Conservation (phyloP, 2,329 filamentous ascomycete genomes). For the Lasiodiplodia hormozganensis region DNA sequence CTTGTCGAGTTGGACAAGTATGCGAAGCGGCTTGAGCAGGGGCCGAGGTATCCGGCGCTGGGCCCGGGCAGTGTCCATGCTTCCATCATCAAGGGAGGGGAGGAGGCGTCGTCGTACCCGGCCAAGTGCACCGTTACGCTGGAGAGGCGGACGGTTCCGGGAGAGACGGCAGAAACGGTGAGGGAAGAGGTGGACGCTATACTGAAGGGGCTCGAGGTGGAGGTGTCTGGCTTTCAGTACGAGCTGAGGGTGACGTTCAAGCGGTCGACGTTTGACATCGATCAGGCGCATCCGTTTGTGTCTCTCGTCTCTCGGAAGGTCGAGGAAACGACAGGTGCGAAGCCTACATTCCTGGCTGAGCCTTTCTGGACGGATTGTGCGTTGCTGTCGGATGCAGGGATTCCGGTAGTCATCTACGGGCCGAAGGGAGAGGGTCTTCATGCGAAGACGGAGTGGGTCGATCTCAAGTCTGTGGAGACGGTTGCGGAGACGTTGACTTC, state of each 20-base stretch:
- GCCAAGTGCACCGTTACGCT: constrained; percentile 56
- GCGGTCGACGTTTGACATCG: constrained; percentile 53
- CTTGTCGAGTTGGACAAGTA: constrained; percentile 55
- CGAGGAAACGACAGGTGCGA: constrained; percentile 36
- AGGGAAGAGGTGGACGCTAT: constrained; percentile 48
- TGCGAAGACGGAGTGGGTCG: constrained; percentile 59
- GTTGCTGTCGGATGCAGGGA: constrained; percentile 53
- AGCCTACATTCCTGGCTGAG: background rate
- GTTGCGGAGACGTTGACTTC: background rate
- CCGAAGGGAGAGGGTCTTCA: constrained; percentile 59
- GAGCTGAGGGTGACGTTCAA: constrained; percentile 50
- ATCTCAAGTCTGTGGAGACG: constrained; percentile 43
- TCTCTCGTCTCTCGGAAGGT: constrained; percentile 40
- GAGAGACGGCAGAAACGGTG: constrained; percentile 50
- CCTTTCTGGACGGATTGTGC: constrained; percentile 62
- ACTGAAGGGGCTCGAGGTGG: constrained; percentile 42
- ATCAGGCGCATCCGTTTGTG: constrained; percentile 51
- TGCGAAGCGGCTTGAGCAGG: constrained; percentile 41
- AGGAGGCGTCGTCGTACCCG: constrained; percentile 61
- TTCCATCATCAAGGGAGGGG: constrained; percentile 57
- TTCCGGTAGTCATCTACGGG: constrained; percentile 57
- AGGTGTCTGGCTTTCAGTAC: constrained; percentile 51
- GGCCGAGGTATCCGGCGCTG: constrained; percentile 31
- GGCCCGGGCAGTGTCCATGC: constrained; percentile 56
- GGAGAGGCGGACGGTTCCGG: constrained; percentile 58